Evolutionary conservation across 1,139 yeast genomes (phyloP).

Genomic region (Magnusiomyces paraingens): DNA sequence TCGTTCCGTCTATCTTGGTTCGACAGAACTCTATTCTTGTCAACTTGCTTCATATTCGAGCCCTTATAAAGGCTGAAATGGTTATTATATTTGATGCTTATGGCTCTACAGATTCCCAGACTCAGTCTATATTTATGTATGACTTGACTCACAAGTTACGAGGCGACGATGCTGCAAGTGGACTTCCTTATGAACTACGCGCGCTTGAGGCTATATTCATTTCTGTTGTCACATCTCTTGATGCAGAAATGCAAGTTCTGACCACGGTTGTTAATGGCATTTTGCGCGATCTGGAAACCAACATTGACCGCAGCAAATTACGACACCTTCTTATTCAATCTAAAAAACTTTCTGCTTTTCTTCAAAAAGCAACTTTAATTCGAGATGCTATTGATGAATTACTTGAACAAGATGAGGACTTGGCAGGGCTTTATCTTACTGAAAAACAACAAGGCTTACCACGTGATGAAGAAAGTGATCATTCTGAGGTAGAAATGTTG

Average conservation of each 20-base stretch:
- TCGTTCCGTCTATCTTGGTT: constrained; percentile 80
- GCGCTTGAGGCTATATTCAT: constrained; percentile 86
- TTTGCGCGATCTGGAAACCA: constrained; percentile 73
- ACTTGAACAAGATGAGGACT: constrained; percentile 85
- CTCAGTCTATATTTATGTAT: constrained; percentile 75
- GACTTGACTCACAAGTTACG: constrained; percentile 75
- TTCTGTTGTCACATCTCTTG: constrained; percentile 74
- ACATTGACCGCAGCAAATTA: constrained; percentile 75
- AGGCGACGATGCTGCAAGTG: constrained; percentile 35
- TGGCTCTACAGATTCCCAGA: constrained; percentile 49
- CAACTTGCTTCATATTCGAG: constrained; percentile 78
- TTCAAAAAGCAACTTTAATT: constrained; percentile 77
- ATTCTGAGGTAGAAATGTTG: constrained; percentile 70
- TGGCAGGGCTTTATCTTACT: constrained; percentile 77
- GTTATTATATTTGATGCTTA: constrained; percentile 80
- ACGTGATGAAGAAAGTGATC: constrained; percentile 41
- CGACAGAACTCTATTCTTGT: constrained; percentile 73
- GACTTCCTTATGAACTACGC: constrained; percentile 65
- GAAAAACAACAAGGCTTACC: constrained; percentile 36
- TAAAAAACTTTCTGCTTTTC: constrained; percentile 71
- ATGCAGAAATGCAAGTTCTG: constrained; percentile 77
- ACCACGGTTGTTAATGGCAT: constrained; percentile 68
- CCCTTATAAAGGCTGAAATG: constrained; percentile 71
- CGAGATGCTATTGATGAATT: constrained; percentile 82
- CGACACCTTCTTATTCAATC: constrained; percentile 75